Base-by-base conservation (phyloP, 495 filamentous ascomycete genomes). In the Hapsidospora chrysogenum region DNA sequence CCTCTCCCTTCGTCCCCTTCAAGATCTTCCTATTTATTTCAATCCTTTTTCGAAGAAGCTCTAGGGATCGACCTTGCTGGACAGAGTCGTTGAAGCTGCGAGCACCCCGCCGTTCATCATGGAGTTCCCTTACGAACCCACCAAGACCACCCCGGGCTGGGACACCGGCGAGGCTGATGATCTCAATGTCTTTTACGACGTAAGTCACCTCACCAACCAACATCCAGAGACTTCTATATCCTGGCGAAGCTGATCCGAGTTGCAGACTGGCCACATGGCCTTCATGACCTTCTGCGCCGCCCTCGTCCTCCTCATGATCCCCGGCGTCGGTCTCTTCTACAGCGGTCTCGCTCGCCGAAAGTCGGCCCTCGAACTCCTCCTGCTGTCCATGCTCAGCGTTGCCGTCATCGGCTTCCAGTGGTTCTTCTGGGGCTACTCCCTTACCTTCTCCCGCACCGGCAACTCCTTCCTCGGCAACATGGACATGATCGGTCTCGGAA, bases 341-440 rank as follows among this genome's bases (percentile, higher is more conserved):
- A 89, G 80, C 19, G 87, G 87, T 50, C 75, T 96, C 17, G 83
- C 87, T 11, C 77, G 87, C 29, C 68, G 87, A 48, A 96, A 95
- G 63, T 92, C 84, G 0, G 87, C 87, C 17, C 67, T 96, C 28
- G 89, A 84, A 11, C 66, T 96, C 40, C 78, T 96, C 58, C 89
- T 86, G 80, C 74, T 92, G 13, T 83, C 79, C 34, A 70, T 94
- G 50, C 79, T 86, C 59, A 79, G 81, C n/a, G 70, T 74, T 15
- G 82, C 80, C 15, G 74, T 94, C 34, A 75, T 85, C 14, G 76
- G 74, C 16, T 89, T 94, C 59, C 86, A 95, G 51, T 96, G 85
- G 84, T 94, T 92, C 65, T 87, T 96, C 66, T 95, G 85, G 85
- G 87, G 87, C 33, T 95, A 92, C 55, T 89, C 82, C 2, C 61